Evolutionary conservation across 768 basidiomycete genomes (phyloP), one percentile per base, ranked within the genome.

Genomic region (Panaeolus cyanescens): DNA sequence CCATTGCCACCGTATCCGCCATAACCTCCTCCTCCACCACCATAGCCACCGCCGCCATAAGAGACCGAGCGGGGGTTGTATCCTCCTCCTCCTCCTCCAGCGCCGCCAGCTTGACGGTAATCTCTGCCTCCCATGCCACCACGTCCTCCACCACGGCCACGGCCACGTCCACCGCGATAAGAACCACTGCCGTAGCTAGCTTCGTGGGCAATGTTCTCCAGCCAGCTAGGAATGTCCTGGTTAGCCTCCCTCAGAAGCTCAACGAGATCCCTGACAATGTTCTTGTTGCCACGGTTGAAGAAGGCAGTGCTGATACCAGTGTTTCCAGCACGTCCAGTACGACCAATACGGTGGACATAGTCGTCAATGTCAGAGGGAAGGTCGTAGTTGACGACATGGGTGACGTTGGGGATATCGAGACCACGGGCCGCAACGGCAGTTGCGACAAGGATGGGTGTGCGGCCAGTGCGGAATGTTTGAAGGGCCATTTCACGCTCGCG

Each of bases 371-470:
- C 97, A 62, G 91, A 91, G 12, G 97, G 97, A 5, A 99, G 83
- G 74, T 99, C 97, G 76, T 98, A 99, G 76, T 98, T 96, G 81
- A 99, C 84, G 71, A 99, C 97, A 74, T 99, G 97, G 15, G 93
- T 97, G 71, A 99, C 97, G 75, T 99, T 97, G 64, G 97, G 97
- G 68, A 99, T 99, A 77, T 99, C 97, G 67, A 99, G 87, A 71
- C 97, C 97, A 81, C 97, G 95, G 59, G 97, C 97, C 32, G 97
- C 97, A 59, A 99, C 97, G 56, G 97, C 97, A 13, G 97, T 99
- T 39, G 97, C 97, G 60, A 99, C 97, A 68, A 99, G 81, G 77
- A 99, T 90, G 32, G 97, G 97, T 0, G 97, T 97, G 60, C 92
- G 90, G 25, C 95, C 97, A 12, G 88, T 90, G 59, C 93, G 90